Percentiles rank a stretch among this genome's conserved stretches.
These are phyloP conservation scores for Wickerhamiella dianesei DNA, from an alignment of 805 yeast genomes.

Conservation along the genomic window DNA sequence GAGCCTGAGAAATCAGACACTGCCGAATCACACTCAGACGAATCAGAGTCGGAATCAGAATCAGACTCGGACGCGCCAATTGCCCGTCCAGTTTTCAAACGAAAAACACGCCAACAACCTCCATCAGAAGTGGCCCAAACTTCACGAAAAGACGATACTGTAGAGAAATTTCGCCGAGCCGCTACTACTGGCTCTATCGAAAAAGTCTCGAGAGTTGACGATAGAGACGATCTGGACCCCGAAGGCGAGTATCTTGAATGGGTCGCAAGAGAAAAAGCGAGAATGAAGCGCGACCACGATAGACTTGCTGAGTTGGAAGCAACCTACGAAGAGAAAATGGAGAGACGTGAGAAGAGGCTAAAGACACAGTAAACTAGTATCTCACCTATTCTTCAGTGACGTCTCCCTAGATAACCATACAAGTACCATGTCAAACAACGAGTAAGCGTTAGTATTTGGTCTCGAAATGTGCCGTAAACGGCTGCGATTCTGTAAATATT, in stretches of 20 bases:
- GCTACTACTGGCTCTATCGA: background rate
- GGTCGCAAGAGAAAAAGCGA: conserved; percentile 29
- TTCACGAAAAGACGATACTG: conserved; percentile 1
- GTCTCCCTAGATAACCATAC: too few relatives aligned
- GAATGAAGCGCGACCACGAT: conserved; percentile 30
- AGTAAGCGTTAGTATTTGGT: too few relatives aligned
- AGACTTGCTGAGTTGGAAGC: conserved; percentile 23
- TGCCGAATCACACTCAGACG: too few relatives aligned
- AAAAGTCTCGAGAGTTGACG: conserved; percentile 32
- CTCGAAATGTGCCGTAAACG: too few relatives aligned
- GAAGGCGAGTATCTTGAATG: conserved; percentile 32
- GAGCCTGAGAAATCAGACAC: background rate
- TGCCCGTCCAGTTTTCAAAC: conserved; percentile 11
- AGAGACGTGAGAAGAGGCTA: conserved; percentile 20
- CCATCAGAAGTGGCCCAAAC: background rate
- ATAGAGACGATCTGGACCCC: conserved; percentile 47
- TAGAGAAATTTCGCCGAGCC: conserved; percentile 2
- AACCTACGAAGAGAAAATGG: conserved; percentile 26
- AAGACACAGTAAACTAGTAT: too few relatives aligned
- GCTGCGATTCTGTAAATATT: too few relatives aligned
- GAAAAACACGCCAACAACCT: conserved; percentile 1
- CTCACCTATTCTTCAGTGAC: too few relatives aligned
- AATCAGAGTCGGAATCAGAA: conserved; percentile 9
- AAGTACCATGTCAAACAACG: too few relatives aligned
- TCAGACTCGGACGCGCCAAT: conserved; percentile 5